Evolutionary conservation across 805 yeast genomes (phyloP), one percentile per base, ranked within the genome.

Genomic region (Pichia phayaonensis): DNA sequence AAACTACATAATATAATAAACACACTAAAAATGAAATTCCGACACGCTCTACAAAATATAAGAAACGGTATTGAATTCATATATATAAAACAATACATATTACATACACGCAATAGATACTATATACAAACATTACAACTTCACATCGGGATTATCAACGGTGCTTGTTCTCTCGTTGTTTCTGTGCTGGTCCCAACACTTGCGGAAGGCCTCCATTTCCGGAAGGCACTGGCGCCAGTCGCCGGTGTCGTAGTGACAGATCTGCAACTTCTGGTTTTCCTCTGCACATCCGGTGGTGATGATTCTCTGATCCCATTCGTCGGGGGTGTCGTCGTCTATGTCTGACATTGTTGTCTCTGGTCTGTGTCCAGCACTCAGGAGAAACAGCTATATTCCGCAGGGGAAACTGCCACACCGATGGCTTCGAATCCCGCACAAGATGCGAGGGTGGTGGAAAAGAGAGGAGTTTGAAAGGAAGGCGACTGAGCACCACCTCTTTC

Each of bases 191-290:
- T 62, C 70, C 78, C 78, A 73, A 51, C 78, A 73, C 48, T 66
- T 61, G 29, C 66, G 66, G 51, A 73, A 73, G 2, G 63, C 74
- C 6, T 59, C 60, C 77, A 73, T 72, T 73, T 86, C 94, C 20
- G 69, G 67, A 2, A 79, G 63, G 56, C 95, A 86, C 59, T 80
- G 67, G 48, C 95, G 68, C 96, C 96, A 87, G 61, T 87, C 95
- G 27, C 80, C 80, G 1, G 83, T 83, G 52, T 86, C 95, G 4
- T 89, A 90, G 61, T 84, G 90, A 57, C 96, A 87, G 34, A 86
- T 66, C 47, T 83, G 87, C 31, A 87, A 68, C 16, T 79, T 79
- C 61, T 82, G 65, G 59, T 87, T 87, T 60, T 87, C 90, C 29
- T 76, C 84, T 15, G 77, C 74, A 61, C 95, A 87, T 1, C 95